Conservation (phyloP, 163 green algal genomes). For the Scenedesmus sp. region DNA sequence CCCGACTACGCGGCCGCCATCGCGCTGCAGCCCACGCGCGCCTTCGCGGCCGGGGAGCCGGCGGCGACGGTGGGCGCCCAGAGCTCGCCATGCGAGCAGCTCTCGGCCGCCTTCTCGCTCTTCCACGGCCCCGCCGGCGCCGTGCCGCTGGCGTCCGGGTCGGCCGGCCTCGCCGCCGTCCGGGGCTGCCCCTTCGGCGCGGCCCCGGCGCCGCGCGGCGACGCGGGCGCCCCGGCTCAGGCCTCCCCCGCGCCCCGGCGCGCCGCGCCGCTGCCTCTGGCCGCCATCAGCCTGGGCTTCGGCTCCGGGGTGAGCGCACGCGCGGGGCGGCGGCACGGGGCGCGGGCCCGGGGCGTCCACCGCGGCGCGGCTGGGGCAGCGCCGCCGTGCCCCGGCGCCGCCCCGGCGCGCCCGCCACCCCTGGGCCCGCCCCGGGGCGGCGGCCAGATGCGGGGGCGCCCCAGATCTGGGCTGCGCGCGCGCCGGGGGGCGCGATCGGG, state of each 20-base stretch:
- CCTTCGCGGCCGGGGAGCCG: slow-evolving; percentile 27
- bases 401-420: too few species aligned
- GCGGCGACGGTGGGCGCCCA: slow-evolving; percentile 1
- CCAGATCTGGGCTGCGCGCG: too few species aligned
- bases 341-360: too few species aligned
- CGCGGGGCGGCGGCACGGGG: too few species aligned
- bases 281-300: slow-evolving; percentile 70
- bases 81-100: too few species aligned
- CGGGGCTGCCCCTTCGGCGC: slow-evolving; percentile 11
- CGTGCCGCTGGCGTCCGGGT: slow-evolving; percentile 57
- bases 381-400: too few species aligned
- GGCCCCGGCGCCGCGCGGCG: too few species aligned
- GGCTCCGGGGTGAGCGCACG: slow-evolving; percentile 46
- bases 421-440: too few species aligned
- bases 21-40: slow-evolving; percentile 38
- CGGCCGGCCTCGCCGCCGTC: background rate
- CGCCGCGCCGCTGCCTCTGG: slow-evolving; percentile 52
- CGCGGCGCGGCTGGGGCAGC: too few species aligned
- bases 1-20: slow-evolving; percentile 57
- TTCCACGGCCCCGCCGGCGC: slow-evolving; percentile 73
- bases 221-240: background rate
- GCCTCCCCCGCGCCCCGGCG: background rate
- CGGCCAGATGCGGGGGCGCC: too few species aligned
- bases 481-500: too few species aligned
- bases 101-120: slow-evolving; percentile 58